A percentile compares a stretch with the other conserved stretches of the same genome.
Evolutionary conservation across 192 early-diverging fungal genomes (phyloP).

Genomic region (Dimargaris cristalligena): DNA sequence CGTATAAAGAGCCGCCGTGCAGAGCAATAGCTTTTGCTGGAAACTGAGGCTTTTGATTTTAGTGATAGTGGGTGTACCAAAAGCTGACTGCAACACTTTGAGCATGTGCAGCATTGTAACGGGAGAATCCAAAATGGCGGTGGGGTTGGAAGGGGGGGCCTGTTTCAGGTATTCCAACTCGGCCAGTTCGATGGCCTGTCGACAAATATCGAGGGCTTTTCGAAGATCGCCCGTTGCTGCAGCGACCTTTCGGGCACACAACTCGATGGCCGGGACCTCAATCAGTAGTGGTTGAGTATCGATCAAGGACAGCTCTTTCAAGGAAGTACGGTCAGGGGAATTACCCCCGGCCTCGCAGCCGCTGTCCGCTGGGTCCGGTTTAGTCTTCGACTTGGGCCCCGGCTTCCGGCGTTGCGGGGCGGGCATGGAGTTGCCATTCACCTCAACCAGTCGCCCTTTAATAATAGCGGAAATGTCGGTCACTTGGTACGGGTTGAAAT

Average conservation of each 20-base stretch:
- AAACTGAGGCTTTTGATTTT: conserved; percentile 8
- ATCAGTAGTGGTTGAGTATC: conserved; percentile 30
- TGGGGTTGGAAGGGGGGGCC: too few relatives aligned
- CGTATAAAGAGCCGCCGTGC: not conserved
- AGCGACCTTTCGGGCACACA: conserved; percentile 82
- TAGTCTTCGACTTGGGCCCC: too few relatives aligned
- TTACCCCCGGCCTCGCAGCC: not conserved
- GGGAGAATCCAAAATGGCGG: too few relatives aligned
- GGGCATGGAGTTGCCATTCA: conserved; percentile 21
- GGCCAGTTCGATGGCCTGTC: too few relatives aligned
- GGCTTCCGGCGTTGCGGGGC: not conserved
- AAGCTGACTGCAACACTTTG: conserved; percentile 7
- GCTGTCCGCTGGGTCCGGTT: not conserved
- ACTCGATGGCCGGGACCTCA: conserved; percentile 67
- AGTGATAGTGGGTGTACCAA: conserved; percentile 6
- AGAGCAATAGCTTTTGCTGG: conserved; percentile 5
- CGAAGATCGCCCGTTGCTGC: conserved; percentile 70
- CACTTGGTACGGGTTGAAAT: conserved; percentile 78
- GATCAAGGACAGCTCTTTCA: not conserved
- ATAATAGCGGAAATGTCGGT: conserved; percentile 78
- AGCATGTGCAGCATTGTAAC: conserved; percentile 8
- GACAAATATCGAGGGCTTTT: conserved; percentile 65
- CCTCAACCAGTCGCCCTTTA: conserved; percentile 51
- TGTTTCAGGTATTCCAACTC: too few relatives aligned
- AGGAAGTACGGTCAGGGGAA: not conserved